Evolutionary conservation across 495 filamentous ascomycete species (phyloP).

Genomic region (Opeltia flavorubescens): DNA sequence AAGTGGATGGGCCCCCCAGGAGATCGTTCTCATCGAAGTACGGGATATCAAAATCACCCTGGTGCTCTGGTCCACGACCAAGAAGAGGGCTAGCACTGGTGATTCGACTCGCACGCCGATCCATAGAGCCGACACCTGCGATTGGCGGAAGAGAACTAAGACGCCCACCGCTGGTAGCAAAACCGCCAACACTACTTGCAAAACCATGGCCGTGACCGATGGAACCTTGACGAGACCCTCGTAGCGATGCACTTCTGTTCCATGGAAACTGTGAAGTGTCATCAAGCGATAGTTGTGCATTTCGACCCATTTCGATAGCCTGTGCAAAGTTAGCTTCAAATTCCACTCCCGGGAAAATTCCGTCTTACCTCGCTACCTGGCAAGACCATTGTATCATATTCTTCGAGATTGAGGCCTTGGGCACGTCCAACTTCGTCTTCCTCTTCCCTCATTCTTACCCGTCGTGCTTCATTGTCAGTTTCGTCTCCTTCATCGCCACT

Average conservation of each 20-base stretch:
- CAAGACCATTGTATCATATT: constrained; percentile 23
- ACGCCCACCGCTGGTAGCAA: constrained; percentile 12
- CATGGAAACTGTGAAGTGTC: constrained; percentile 54
- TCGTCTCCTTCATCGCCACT: constrained; percentile 23
- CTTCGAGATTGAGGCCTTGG: constrained; percentile 16
- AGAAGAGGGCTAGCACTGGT: constrained; percentile 47
- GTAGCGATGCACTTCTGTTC: constrained; percentile 49
- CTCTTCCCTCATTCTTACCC: constrained; percentile 29
- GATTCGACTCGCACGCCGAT: constrained; percentile 32
- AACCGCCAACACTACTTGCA: constrained; percentile 21
- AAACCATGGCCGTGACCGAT: constrained; percentile 13
- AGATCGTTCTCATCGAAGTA: constrained; percentile 25
- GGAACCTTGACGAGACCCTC: constrained; percentile 35
- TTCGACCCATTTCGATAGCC: constrained; percentile 47
- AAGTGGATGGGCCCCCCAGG: constrained; percentile 26
- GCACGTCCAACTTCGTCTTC: constrained; percentile 31
- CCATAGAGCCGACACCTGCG: constrained; percentile 7
- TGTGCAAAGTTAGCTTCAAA: constrained; percentile 8
- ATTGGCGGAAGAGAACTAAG: constrained; percentile 10
- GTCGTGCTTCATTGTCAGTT: constrained; percentile 23
- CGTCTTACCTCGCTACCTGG: constrained; percentile 17
- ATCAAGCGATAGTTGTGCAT: constrained; percentile 42
- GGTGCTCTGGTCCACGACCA: constrained; percentile 32
- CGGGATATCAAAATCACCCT: constrained; percentile 23
- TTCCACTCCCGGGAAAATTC: constrained; percentile 2